A percentile compares a stretch with the other conserved stretches of the same genome.
phyloP scores from a whole-genome alignment of 257 asterid species.

The Parsonsia alboflavescens region DNA sequence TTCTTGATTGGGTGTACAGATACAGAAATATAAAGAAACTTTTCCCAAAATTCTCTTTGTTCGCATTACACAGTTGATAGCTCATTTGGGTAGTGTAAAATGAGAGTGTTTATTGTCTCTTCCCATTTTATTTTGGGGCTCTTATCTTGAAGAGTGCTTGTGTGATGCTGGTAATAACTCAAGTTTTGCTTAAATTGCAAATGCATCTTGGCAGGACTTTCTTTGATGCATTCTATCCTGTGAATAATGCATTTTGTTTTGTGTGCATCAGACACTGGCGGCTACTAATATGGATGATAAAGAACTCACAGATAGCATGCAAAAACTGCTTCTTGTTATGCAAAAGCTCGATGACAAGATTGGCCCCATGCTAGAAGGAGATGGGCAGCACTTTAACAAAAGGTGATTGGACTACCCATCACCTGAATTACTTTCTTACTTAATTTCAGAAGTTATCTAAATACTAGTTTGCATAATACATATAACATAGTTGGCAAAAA shows the following conservation, averaged over 20 bases:
- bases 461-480: background rate
- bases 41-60: too few relatives aligned
- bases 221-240: background rate
- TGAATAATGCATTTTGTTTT: background rate
- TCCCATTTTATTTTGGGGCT: background rate
- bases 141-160: background rate
- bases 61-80: too few relatives aligned
- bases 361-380: slow-evolving; percentile 77
- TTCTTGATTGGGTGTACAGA: too few relatives aligned
- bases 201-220: background rate
- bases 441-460: background rate
- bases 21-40: too few relatives aligned
- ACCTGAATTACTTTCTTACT: background rate
- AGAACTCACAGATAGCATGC: slow-evolving; percentile 81
- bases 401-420: slow-evolving; percentile 33
- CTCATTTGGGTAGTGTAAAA: background rate
- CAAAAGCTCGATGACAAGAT: slow-evolving; percentile 73
- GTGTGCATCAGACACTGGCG: slow-evolving; percentile 62
- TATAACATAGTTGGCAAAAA: background rate
- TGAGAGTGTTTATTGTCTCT: background rate
- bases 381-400: slow-evolving; percentile 72
- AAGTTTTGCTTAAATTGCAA: background rate
- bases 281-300: slow-evolving; percentile 78
- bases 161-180: background rate
- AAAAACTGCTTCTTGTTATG: slow-evolving; percentile 81